These are phyloP conservation scores for Clitocybe nebularis DNA, from an alignment of 1,284 basidiomycete species.

Conservation along the genomic window DNA sequence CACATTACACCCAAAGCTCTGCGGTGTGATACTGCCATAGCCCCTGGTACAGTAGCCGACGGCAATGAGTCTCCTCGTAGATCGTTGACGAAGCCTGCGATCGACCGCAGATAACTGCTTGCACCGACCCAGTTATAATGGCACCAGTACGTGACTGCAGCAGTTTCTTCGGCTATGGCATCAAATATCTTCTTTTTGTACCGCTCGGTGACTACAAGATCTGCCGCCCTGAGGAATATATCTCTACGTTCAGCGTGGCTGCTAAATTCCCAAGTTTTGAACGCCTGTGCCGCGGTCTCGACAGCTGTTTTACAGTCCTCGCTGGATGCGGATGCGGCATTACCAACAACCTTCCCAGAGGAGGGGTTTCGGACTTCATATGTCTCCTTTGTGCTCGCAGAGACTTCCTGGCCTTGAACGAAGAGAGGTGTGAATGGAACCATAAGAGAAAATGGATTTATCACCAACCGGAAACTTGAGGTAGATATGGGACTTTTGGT, in stretches of 20 bases:
- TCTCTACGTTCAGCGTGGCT: conserved; percentile 34
- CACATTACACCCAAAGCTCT: conserved; percentile 38
- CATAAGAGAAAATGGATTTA: conserved; percentile 15
- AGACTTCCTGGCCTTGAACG: conserved; percentile 32
- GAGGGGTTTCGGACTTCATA: conserved; percentile 46
- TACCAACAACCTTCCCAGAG: conserved; percentile 36
- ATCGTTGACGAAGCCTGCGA: conserved; percentile 23
- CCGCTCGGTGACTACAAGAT: conserved; percentile 36
- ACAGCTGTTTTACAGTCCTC: conserved; percentile 47
- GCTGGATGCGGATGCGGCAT: conserved; percentile 39
- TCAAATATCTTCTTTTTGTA: conserved; percentile 35
- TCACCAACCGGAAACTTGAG: background rate
- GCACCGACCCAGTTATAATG: conserved; percentile 19
- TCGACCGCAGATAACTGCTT: conserved; percentile 22
- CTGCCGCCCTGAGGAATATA: conserved; percentile 44
- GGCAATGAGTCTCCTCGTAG: conserved; percentile 28
- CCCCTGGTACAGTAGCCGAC: conserved; percentile 27
- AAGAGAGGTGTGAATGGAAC: conserved; percentile 34
- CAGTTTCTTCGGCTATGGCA: conserved; percentile 36
- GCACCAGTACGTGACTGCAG: conserved; percentile 27
- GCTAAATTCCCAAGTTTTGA: conserved; percentile 44
- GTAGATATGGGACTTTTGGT: no score
- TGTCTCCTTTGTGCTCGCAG: conserved; percentile 34
- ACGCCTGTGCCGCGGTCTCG: conserved; percentile 42
- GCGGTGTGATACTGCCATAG: conserved; percentile 25